Percentiles rank a stretch among this genome's conserved stretches.
These are phyloP conservation scores for Clarireedia hainanense DNA, from an alignment of 2,329 filamentous ascomycete species.

Conservation along the genomic window DNA sequence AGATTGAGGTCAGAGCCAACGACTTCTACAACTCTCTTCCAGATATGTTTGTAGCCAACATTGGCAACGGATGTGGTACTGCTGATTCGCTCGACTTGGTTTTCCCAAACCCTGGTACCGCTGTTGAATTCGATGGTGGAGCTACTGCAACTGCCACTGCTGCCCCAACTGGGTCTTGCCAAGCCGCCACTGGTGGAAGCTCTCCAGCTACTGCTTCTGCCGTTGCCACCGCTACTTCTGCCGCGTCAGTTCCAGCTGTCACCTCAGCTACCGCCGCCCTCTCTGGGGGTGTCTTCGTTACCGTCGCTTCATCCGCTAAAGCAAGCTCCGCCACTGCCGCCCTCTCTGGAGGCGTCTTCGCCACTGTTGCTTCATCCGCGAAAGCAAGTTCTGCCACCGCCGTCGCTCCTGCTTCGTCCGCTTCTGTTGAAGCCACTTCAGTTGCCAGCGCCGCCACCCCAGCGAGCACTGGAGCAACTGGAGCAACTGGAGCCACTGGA, in stretches of 20 bases:
- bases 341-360: slow-evolving; percentile 28
- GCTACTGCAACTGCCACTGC: slow-evolving; percentile 25
- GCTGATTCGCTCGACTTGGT: slow-evolving; percentile 46
- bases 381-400: slow-evolving; percentile 17
- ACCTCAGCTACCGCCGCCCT: background rate
- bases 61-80: slow-evolving; percentile 49
- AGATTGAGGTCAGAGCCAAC: slow-evolving; percentile 30
- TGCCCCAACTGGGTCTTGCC: slow-evolving; percentile 24
- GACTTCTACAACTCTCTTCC: slow-evolving; percentile 56
- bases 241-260: slow-evolving; percentile 11
- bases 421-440: background rate
- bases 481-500: slow-evolving; percentile 10
- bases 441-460: slow-evolving; percentile 16
- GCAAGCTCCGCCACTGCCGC: slow-evolving; percentile 4
- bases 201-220: slow-evolving; percentile 6
- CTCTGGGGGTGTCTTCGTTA: slow-evolving; percentile 29
- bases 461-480: slow-evolving; percentile 19
- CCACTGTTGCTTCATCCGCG: slow-evolving; percentile 2
- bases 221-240: background rate
- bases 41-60: slow-evolving; percentile 68
- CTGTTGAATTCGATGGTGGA: slow-evolving; percentile 39
- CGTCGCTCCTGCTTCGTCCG: slow-evolving; percentile 15
- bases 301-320: slow-evolving; percentile 18
- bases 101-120: slow-evolving; percentile 62
- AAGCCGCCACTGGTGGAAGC: slow-evolving; percentile 16